Percentiles rank a stretch among this genome's conserved stretches.
phyloP scores from a whole-genome alignment of 2,329 filamentous ascomycete species.

The Aureobasidium musti region DNA sequence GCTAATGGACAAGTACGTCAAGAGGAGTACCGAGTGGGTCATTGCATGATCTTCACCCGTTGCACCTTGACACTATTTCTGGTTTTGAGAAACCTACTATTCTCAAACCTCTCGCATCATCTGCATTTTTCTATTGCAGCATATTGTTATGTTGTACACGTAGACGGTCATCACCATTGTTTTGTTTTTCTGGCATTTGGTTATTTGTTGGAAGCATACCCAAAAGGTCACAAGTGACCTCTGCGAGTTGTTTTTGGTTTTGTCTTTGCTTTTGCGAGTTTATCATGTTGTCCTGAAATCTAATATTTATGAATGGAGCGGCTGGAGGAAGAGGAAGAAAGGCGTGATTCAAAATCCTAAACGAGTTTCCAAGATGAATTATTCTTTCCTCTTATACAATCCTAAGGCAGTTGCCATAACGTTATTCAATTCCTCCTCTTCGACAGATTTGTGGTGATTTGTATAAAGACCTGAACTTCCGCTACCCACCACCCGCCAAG shows the following conservation, averaged over 20 bases:
- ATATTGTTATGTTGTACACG: neutral
- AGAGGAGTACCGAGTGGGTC: constrained; percentile 95
- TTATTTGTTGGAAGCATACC: constrained; percentile 16
- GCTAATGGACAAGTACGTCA: constrained; percentile 94
- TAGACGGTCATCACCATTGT: neutral
- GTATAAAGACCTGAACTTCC: neutral
- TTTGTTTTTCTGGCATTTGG: neutral
- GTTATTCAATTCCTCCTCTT: too few species aligned
- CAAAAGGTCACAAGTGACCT: constrained; percentile 2
- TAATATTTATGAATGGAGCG: constrained; percentile 3
- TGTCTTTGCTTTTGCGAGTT: neutral
- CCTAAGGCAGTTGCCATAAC: neutral
- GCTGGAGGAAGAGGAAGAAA: neutral
- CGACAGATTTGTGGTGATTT: too few species aligned
- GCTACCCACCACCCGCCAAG: neutral
- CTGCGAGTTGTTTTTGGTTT: neutral
- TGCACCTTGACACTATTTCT: neutral
- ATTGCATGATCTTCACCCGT: constrained; percentile 49
- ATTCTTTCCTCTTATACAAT: neutral
- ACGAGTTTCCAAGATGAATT: neutral
- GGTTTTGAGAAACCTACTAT: too few species aligned
- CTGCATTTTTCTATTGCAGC: neutral
- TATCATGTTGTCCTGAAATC: constrained; percentile 8
- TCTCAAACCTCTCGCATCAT: neutral
- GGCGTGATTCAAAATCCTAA: neutral